Conservation (phyloP, 2,329 filamentous ascomycete species). For the Plenodomus tracheiphilus region DNA sequence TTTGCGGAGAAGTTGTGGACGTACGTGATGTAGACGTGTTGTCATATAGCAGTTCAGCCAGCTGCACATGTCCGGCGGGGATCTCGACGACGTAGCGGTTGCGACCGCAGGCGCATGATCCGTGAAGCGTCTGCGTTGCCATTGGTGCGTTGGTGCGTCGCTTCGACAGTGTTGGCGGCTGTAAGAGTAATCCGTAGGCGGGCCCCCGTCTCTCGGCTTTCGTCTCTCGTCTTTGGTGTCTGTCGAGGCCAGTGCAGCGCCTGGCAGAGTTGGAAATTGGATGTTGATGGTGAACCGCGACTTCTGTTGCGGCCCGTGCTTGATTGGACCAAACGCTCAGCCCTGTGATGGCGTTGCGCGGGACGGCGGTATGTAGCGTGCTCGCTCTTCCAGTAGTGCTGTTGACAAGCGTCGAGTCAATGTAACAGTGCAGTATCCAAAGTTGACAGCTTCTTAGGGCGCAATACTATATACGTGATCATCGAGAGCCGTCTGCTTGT, state of each 20-base stretch:
- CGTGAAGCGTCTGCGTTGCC: constrained; percentile 62
- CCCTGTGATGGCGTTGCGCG: constrained; percentile 3
- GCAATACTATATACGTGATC: too few relatives aligned
- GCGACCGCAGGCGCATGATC: constrained; percentile 82
- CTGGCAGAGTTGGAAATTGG: constrained; percentile 13
- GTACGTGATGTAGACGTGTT: constrained; percentile 71
- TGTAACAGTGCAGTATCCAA: too few relatives aligned
- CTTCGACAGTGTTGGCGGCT: neutral
- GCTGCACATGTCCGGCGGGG: constrained; percentile 64
- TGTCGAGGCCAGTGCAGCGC: too few relatives aligned
- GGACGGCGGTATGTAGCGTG: too few relatives aligned
- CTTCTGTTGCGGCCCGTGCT: constrained; percentile 9
- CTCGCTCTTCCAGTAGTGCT: too few relatives aligned
- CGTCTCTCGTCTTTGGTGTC: too few relatives aligned
- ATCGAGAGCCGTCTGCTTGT: too few relatives aligned
- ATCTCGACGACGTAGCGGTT: constrained; percentile 79
- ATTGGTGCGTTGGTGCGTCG: constrained; percentile 12
- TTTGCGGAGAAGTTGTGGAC: constrained; percentile 41
- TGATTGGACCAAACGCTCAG: constrained; percentile 9
- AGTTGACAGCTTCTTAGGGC: too few relatives aligned
- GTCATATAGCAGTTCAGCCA: constrained; percentile 68
- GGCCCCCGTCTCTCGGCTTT: too few relatives aligned
- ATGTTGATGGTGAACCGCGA: constrained; percentile 4
- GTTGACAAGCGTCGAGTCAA: too few relatives aligned
- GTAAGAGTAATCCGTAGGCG: neutral